A percentile compares a stretch with the other conserved stretches of the same genome.
phyloP scores from a whole-genome alignment of 2,329 filamentous ascomycete species.

The Trichoderma atrobrunneum region DNA sequence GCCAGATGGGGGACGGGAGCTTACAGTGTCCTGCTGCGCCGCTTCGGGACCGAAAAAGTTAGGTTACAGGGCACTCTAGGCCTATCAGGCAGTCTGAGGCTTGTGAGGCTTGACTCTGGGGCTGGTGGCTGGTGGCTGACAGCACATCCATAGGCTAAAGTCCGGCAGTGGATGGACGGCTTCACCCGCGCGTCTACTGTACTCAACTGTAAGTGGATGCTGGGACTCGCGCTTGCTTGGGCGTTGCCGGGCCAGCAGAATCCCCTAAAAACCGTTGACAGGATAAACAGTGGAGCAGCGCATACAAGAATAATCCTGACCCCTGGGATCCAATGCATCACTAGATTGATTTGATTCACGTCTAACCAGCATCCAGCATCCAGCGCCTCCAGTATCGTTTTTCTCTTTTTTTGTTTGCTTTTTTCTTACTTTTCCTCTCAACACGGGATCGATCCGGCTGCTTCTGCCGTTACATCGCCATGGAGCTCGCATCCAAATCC shows the following conservation, averaged over 20 bases:
- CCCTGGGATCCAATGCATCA: not conserved
- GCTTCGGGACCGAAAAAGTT: not conserved
- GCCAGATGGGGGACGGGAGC: not conserved
- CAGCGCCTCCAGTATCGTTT: slow-evolving; percentile 14
- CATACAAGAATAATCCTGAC: not conserved
- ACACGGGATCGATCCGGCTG: not conserved
- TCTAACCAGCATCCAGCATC: not conserved
- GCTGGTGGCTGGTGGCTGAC: not conserved
- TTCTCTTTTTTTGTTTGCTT: not conserved
- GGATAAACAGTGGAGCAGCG: slow-evolving; percentile 12
- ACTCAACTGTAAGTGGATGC: not conserved
- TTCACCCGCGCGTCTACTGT: not conserved
- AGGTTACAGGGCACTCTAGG: not conserved
- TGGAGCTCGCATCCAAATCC: slow-evolving; percentile 32
- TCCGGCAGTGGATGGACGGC: not conserved
- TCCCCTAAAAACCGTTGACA: not conserved
- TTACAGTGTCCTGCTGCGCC: not conserved
- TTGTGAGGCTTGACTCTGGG: not conserved
- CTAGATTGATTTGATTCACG: not conserved
- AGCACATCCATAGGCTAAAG: not conserved
- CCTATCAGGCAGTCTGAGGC: not conserved
- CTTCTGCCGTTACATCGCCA: not conserved
- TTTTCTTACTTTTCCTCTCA: not conserved
- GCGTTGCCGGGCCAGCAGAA: slow-evolving; percentile 12
- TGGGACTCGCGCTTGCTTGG: not conserved